Evolutionary conservation across 2,329 filamentous ascomycete genomes (phyloP), one percentile per base, ranked within the genome.

Genomic region (Nectriaceae sp.): DNA sequence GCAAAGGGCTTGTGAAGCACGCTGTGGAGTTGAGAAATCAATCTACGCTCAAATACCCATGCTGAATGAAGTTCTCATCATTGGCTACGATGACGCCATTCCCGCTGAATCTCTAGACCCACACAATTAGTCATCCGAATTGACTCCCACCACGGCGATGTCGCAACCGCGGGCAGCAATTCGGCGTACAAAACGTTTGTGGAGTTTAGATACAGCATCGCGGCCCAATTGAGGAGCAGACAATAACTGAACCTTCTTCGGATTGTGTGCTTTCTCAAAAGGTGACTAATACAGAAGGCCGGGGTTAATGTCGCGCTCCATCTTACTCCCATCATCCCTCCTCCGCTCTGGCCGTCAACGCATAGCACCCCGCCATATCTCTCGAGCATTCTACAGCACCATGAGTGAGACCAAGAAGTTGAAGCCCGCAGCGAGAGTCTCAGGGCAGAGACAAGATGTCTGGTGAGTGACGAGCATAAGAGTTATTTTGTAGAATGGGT

Each of bases 391-490:
- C 33, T 55, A 51, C 54, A 64, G 67, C 46, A 66, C 61, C 40
- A 78, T 78, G 74, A 64, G 66, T 54, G 65, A 70, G 22, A 71
- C 70, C 38, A 64, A 68, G 33, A 79, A 78, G 61, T 63, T 79
- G 29, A 75, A 75, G 68, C 77, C 77, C 31, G 77, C 77, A 4
- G 74, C 75, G 21, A 65, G 77, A 21, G 77, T 80, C 16, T 72
- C 75, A 10, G 73, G 73, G 19, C 72, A 75, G 60, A 69, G 72
- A 62, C 75, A 79, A 54, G 73, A 80, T 74, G 77, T 80, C 33
- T 80, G 77, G 77, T 78, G 54, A 65, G 74, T 55, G 22, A 19
- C 33, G 37, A 37, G 11, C 22, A 3, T 6, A 3, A 13, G 11
- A 18, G 13, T 39, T 16, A 44, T 47, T 57, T 40, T 35, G 3